These are phyloP conservation scores for Alnus glutinosa DNA, from an alignment of 306 rosid species.

Conservation along the genomic window DNA sequence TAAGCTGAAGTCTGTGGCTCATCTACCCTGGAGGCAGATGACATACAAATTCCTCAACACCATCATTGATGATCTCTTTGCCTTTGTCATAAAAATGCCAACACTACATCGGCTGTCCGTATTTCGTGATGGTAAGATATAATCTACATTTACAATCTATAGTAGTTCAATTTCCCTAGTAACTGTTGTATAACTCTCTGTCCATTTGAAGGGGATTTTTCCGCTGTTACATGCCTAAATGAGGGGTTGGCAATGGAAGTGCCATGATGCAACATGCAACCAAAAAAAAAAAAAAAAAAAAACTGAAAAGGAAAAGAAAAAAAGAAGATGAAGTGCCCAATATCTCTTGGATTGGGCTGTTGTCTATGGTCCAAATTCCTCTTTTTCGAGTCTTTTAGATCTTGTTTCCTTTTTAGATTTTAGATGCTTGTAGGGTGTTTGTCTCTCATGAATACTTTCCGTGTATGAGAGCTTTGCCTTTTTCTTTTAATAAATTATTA, in stretches of 20 bases:
- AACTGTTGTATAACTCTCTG: not conserved
- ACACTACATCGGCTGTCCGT: conserved; percentile 91
- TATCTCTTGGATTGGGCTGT: no score
- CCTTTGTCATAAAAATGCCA: conserved; percentile 99
- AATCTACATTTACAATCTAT: not conserved
- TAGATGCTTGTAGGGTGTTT: no score
- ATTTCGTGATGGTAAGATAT: conserved; percentile 92
- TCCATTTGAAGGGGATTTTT: not conserved
- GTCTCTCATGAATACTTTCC: no score
- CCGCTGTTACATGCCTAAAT: not conserved
- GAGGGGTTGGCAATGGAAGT: not conserved
- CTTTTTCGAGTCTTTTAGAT: no score
- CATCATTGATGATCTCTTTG: conserved; percentile 95
- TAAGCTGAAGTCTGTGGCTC: conserved; percentile 98
- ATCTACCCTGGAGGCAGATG: conserved; percentile 99
- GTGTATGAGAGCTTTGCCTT: no score
- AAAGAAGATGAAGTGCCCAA: no score
- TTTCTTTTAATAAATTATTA: no score
- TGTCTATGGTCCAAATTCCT: no score
- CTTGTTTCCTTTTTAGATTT: no score
- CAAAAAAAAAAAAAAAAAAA: not conserved
- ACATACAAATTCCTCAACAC: conserved; percentile 99
- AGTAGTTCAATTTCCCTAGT: not conserved
- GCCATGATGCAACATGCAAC: not conserved
- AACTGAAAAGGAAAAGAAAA: not conserved